phyloP scores from a whole-genome alignment of 2,329 filamentous ascomycete genomes.

The Lasiodiplodia gonubiensis region DNA sequence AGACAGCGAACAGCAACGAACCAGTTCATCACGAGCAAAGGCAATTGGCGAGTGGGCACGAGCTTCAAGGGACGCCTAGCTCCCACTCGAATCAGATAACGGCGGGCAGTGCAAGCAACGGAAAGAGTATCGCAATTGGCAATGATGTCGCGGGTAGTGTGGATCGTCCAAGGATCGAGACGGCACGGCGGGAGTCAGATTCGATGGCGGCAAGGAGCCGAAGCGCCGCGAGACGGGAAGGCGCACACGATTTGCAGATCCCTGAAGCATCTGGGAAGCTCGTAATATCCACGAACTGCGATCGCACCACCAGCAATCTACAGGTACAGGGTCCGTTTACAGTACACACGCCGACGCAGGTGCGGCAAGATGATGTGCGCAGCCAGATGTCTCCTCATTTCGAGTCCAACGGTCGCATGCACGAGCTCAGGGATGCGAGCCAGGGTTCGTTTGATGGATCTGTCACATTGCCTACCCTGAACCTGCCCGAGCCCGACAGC shows the following conservation, averaged over 20 bases:
- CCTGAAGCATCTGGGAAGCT: slow-evolving; percentile 3
- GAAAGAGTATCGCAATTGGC: background rate
- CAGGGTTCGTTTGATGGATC: slow-evolving; percentile 5
- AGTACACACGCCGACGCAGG: background rate
- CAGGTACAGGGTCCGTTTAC: background rate
- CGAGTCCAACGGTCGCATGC: background rate
- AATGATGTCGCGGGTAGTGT: background rate
- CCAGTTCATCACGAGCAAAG: background rate
- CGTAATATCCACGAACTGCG: slow-evolving; percentile 2
- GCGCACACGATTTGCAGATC: background rate
- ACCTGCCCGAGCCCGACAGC: slow-evolving; percentile 13
- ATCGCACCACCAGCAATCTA: background rate
- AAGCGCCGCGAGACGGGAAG: background rate
- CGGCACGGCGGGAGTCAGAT: background rate
- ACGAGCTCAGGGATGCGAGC: background rate
- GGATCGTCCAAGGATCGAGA: background rate
- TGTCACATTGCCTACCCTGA: slow-evolving; percentile 20
- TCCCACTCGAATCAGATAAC: background rate
- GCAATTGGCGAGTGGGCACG: background rate
- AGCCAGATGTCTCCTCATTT: background rate
- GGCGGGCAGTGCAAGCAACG: background rate
- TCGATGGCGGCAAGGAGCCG: background rate
- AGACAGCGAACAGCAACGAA: background rate
- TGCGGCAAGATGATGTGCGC: background rate
- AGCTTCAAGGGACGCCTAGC: background rate